Percentiles rank a stretch among this genome's conserved stretches.
These are phyloP conservation scores for Neopestalotiopsis clavispora DNA, from an alignment of 2,329 filamentous ascomycete species.

Conservation along the genomic window DNA sequence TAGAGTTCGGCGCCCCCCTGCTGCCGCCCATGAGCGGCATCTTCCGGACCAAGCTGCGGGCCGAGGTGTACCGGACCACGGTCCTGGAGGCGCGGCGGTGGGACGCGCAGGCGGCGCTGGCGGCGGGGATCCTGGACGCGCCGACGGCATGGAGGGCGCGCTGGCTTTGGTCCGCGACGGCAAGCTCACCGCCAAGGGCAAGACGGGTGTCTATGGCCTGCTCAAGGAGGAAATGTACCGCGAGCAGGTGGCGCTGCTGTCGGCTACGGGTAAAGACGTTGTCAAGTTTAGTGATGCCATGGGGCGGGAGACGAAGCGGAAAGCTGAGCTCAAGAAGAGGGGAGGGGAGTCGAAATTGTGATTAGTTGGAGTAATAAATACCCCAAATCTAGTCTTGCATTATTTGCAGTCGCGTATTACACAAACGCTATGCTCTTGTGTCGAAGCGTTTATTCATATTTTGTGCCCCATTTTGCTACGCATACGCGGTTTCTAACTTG, in stretches of 20 bases:
- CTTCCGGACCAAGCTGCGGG: conserved; percentile 71
- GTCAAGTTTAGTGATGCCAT: conserved; percentile 40
- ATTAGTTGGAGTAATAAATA: no score
- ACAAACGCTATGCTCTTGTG: no score
- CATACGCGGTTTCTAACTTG: no score
- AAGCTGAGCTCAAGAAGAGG: conserved; percentile 49
- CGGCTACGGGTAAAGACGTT: conserved; percentile 35
- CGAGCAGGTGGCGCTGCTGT: conserved; percentile 64
- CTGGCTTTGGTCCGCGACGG: conserved; percentile 43
- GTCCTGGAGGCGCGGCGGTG: conserved; percentile 78
- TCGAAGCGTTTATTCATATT: no score
- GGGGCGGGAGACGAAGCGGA: conserved; percentile 55
- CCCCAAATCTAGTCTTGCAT: no score
- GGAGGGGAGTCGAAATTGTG: conserved; percentile 49
- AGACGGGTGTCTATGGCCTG: conserved; percentile 69
- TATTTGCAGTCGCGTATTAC: no score
- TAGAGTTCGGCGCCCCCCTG: conserved; percentile 79
- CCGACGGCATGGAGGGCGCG: conserved; percentile 46
- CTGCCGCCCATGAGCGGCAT: conserved; percentile 75
- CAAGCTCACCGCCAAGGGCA: conserved; percentile 64
- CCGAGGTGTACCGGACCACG: conserved; percentile 63
- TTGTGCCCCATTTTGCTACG: no score
- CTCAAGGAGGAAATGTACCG: conserved; percentile 80
- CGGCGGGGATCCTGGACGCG: conserved; percentile 70
- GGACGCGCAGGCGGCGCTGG: conserved; percentile 64